Percentiles rank a stretch among this genome's conserved stretches.
Conservation (phyloP, 2,329 filamentous ascomycete genomes). For the Cordyceps fumosorosea region DNA sequence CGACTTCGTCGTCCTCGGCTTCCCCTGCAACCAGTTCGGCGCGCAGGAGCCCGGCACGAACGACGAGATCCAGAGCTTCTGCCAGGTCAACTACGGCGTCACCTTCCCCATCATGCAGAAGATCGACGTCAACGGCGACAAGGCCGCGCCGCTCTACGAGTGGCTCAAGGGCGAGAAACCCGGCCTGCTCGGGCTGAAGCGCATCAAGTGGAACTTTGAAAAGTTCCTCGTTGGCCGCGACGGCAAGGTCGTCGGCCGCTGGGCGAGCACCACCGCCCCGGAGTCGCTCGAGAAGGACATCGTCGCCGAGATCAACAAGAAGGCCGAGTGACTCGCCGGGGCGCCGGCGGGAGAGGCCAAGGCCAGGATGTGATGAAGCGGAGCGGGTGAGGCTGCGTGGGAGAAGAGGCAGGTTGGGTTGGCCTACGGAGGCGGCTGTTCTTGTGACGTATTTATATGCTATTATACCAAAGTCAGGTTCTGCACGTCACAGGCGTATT, state of each 20-base stretch:
- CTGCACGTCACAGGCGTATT: too few species aligned
- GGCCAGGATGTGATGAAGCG: neutral
- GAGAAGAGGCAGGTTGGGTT: neutral
- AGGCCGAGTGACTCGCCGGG: slow-evolving; percentile 15
- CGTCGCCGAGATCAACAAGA: slow-evolving; percentile 63
- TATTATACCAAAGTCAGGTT: neutral
- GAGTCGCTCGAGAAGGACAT: slow-evolving; percentile 71
- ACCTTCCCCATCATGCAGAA: slow-evolving; percentile 88
- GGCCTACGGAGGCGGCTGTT: neutral
- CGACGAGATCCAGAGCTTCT: slow-evolving; percentile 77
- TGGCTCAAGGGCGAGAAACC: slow-evolving; percentile 70
- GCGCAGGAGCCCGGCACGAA: slow-evolving; percentile 79
- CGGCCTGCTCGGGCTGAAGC: slow-evolving; percentile 79
- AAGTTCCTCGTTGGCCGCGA: slow-evolving; percentile 90
- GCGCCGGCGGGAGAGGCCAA: neutral
- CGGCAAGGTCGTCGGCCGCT: slow-evolving; percentile 77
- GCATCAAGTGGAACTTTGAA: slow-evolving; percentile 99
- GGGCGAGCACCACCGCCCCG: slow-evolving; percentile 84
- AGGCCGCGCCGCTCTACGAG: slow-evolving; percentile 70
- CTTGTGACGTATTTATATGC: neutral
- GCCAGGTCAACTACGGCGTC: slow-evolving; percentile 88
- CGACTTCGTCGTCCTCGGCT: slow-evolving; percentile 83
- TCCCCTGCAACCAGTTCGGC: slow-evolving; percentile 98
- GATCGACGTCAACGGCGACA: slow-evolving; percentile 85
- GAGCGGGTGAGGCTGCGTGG: too few species aligned